Conservation (phyloP, 176 grass and related monocot species). For the Cocos nucifera region DNA sequence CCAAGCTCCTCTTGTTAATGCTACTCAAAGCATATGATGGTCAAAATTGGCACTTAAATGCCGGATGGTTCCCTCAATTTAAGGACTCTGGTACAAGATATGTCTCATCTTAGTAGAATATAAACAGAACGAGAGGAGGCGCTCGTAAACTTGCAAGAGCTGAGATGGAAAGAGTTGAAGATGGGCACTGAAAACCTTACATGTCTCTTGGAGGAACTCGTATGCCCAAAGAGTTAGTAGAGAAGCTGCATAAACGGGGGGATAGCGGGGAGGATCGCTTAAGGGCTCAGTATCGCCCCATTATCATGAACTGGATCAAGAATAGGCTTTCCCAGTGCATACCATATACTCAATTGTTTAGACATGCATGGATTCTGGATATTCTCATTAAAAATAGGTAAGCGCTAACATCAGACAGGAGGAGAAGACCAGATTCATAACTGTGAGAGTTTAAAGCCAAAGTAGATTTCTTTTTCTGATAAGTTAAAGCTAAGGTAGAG, state of each 20-base stretch:
- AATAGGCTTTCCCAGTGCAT: background rate
- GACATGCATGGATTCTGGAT: too few relatives aligned
- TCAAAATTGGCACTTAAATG: background rate
- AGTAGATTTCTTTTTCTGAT: too few relatives aligned
- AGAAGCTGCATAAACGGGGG: background rate
- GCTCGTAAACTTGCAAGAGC: background rate
- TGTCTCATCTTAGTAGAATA: background rate
- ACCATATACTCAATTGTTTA: too few relatives aligned
- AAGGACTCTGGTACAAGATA: background rate
- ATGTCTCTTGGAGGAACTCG: background rate
- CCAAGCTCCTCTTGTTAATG: background rate
- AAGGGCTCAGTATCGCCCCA: background rate
- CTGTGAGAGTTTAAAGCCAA: too few relatives aligned
- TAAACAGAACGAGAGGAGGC: background rate
- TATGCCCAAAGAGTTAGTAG: background rate
- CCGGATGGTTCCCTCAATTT: background rate
- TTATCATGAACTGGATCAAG: background rate
- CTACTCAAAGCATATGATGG: background rate
- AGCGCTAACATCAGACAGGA: too few relatives aligned
- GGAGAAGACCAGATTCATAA: too few relatives aligned
- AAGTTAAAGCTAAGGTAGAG: too few relatives aligned
- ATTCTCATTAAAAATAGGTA: too few relatives aligned
- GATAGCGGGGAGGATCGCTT: background rate
- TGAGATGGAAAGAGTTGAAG: background rate
- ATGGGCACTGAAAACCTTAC: background rate